phyloP scores from a whole-genome alignment of 129 eudicot species.

The Ambrosia artemisiifolia region DNA sequence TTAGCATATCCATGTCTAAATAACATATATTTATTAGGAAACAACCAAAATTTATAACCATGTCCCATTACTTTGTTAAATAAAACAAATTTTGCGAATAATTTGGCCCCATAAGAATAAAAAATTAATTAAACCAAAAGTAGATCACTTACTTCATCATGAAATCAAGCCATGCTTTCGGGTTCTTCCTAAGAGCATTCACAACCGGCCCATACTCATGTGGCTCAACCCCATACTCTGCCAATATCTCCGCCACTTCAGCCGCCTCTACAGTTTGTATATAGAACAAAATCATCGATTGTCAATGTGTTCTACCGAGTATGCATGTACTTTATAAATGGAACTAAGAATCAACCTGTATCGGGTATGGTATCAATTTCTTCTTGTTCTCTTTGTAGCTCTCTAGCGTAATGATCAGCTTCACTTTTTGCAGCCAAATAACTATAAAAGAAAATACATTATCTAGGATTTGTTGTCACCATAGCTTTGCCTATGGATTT shows the following conservation, averaged over 20 bases:
- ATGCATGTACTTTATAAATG: neutral
- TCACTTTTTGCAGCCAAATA: constrained; percentile 95
- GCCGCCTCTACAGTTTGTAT: constrained; percentile 75
- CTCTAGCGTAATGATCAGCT: constrained; percentile 81
- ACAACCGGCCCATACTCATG: constrained; percentile 92
- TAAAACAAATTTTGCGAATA: no score
- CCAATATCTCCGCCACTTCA: constrained; percentile 84
- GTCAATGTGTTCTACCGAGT: neutral
- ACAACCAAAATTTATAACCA: neutral
- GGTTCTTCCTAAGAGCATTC: constrained; percentile 81
- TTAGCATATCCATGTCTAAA: constrained; percentile 18
- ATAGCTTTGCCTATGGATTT: no score
- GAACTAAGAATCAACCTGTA: constrained; percentile 49
- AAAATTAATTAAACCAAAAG: no score
- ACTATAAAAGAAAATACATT: constrained; percentile 30
- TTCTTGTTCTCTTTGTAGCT: constrained; percentile 75
- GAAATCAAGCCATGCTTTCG: constrained; percentile 97
- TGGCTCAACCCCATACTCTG: constrained; percentile 81
- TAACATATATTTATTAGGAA: constrained; percentile 8
- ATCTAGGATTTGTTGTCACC: no score
- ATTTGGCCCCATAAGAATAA: no score
- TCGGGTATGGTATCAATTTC: constrained; percentile 89
- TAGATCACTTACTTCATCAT: constrained; percentile 88
- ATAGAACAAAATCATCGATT: neutral
- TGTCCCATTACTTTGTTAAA: no score